phyloP scores from a whole-genome alignment of 2,329 filamentous ascomycete genomes.

The Scolecobasidium constrictum region DNA sequence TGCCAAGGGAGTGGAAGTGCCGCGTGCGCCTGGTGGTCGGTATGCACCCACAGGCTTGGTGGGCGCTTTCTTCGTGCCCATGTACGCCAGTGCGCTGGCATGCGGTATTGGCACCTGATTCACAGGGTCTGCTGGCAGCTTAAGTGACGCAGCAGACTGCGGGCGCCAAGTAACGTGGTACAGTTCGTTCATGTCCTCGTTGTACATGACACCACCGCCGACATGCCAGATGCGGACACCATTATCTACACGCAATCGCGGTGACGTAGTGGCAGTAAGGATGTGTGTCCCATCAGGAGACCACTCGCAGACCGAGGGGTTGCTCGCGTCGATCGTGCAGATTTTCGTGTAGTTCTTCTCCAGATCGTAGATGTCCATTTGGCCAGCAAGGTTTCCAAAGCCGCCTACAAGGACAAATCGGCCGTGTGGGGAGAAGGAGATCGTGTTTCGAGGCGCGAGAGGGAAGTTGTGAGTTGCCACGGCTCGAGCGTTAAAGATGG shows the following conservation, averaged over 20 bases:
- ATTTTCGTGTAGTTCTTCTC: constrained; percentile 90
- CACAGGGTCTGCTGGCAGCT: constrained; percentile 56
- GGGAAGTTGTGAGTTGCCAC: constrained; percentile 76
- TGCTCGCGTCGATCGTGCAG: constrained; percentile 87
- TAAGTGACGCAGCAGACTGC: constrained; percentile 49
- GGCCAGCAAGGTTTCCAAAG: constrained; percentile 92
- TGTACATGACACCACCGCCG: constrained; percentile 80
- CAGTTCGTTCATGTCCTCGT: constrained; percentile 86
- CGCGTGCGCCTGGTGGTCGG: constrained; percentile 84
- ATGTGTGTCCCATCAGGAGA: constrained; percentile 92
- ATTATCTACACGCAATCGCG: constrained; percentile 90
- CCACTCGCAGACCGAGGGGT: constrained; percentile 94
- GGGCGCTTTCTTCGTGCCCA: constrained; percentile 82
- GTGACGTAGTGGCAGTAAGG: constrained; percentile 94
- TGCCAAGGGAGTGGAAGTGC: constrained; percentile 75
- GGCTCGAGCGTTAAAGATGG: constrained; percentile 88
- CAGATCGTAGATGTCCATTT: constrained; percentile 96
- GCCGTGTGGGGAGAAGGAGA: constrained; percentile 85
- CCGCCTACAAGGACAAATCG: constrained; percentile 90
- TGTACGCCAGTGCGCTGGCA: constrained; percentile 67
- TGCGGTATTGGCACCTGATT: constrained; percentile 67
- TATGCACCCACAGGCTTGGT: constrained; percentile 97
- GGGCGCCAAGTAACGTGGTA: constrained; percentile 86
- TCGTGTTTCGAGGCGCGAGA: constrained; percentile 83
- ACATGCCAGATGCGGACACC: constrained; percentile 94